Percentiles rank a stretch among this genome's conserved stretches.
Evolutionary conservation across 352 stramenopile genomes (phyloP).

Genomic region (Phytophthora rubi): DNA sequence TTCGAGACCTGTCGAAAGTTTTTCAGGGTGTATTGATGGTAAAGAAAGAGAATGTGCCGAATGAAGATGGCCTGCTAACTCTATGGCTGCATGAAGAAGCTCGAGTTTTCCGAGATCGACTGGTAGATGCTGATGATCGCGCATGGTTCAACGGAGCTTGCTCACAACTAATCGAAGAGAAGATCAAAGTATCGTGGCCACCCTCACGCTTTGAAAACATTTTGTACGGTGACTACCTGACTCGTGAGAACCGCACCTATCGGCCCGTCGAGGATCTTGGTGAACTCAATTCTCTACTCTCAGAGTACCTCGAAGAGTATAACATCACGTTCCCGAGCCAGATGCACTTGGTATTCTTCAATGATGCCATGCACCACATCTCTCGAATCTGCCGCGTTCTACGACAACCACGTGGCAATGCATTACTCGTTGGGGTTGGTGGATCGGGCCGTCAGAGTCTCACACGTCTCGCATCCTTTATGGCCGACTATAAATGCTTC

Average conservation of each 20-base stretch:
- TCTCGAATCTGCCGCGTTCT: slow-evolving; percentile 93
- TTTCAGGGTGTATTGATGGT: slow-evolving; percentile 95
- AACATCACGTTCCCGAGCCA: slow-evolving; percentile 93
- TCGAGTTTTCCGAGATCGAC: slow-evolving; percentile 92
- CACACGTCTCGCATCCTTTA: slow-evolving; percentile 91
- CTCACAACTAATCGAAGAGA: slow-evolving; percentile 73
- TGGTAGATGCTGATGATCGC: slow-evolving; percentile 89
- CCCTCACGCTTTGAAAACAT: slow-evolving; percentile 79
- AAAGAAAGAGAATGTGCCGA: slow-evolving; percentile 77
- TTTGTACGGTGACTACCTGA: slow-evolving; percentile 93
- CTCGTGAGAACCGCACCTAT: slow-evolving; percentile 80
- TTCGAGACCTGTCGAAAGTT: slow-evolving; percentile 93
- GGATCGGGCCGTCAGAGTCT: slow-evolving; percentile 92
- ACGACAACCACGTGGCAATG: slow-evolving; percentile 91
- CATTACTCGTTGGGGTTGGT: slow-evolving; percentile 92
- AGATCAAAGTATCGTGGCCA: slow-evolving; percentile 66
- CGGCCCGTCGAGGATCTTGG: slow-evolving; percentile 68
- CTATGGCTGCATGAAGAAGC: slow-evolving; percentile 94
- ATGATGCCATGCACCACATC: slow-evolving; percentile 95
- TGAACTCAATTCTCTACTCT: slow-evolving; percentile 79
- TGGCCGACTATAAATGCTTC: slow-evolving; percentile 91
- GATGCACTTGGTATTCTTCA: slow-evolving; percentile 97
- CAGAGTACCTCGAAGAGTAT: slow-evolving; percentile 94
- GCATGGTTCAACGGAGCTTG: slow-evolving; percentile 87
- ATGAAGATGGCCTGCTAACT: slow-evolving; percentile 76